phyloP scores from a whole-genome alignment of 176 grass and related monocot genomes.

The Paspalum vaginatum region DNA sequence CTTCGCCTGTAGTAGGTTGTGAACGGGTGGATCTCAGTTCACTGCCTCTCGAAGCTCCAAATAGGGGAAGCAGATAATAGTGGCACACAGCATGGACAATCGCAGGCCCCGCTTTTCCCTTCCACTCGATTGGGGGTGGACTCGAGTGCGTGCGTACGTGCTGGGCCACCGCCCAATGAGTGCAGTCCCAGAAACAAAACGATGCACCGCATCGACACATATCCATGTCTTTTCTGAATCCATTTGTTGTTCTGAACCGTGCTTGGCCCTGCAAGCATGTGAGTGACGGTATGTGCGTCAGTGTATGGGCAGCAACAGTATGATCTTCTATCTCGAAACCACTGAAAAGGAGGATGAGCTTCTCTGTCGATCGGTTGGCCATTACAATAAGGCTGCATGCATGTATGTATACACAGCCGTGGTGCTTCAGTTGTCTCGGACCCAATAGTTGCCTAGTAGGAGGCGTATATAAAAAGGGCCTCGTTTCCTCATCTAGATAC shows the following conservation, averaged over 20 bases:
- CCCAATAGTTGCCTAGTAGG: not conserved
- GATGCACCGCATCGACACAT: not conserved
- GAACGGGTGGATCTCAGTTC: conserved; percentile 10
- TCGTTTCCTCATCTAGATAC: too few species aligned
- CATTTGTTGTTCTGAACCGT: not conserved
- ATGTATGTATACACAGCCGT: not conserved
- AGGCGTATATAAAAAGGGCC: too few species aligned
- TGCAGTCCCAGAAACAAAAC: conserved; percentile 36
- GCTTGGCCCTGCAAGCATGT: conserved; percentile 30
- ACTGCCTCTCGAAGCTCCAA: not conserved
- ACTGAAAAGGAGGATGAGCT: conserved; percentile 21
- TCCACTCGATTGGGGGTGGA: conserved; percentile 21
- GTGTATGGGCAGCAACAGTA: not conserved
- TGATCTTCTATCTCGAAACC: not conserved
- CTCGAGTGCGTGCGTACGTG: conserved; percentile 28
- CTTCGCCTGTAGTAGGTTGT: not conserved
- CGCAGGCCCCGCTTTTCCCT: not conserved
- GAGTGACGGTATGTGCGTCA: not conserved
- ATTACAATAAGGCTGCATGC: conserved; percentile 12
- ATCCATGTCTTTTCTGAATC: conserved; percentile 20
- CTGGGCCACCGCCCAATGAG: conserved; percentile 47
- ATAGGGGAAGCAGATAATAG: conserved; percentile 33
- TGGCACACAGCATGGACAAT: conserved; percentile 26
- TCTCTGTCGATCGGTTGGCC: conserved; percentile 13
- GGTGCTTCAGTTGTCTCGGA: conserved; percentile 19